Conservation (phyloP, 2,329 filamentous ascomycete genomes). For the Fusarium agapanthi region DNA sequence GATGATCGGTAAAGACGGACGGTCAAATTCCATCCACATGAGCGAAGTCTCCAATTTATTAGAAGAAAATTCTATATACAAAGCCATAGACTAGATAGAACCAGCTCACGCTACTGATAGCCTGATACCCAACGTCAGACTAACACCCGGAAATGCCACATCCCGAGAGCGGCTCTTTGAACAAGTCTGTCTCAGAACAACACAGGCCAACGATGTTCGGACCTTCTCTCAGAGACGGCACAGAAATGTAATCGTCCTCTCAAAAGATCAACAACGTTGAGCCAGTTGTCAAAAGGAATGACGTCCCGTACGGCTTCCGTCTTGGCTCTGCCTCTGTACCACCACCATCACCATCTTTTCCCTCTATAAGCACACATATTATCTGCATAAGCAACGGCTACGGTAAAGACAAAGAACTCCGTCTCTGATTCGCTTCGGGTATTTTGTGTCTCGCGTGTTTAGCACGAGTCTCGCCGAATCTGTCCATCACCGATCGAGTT, state of each 20-base stretch:
- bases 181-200: constrained; percentile 43
- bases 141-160: constrained; percentile 45
- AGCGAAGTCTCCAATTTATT: not conserved
- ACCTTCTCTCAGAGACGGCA: constrained; percentile 2
- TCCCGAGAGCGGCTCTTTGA: constrained; percentile 42
- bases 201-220: constrained; percentile 20
- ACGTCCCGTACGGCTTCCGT: constrained; percentile 11
- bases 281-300: constrained; percentile 20
- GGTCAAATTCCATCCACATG: not conserved
- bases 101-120: constrained; percentile 25
- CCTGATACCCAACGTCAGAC: constrained; percentile 13
- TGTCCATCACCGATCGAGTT: constrained; percentile 15
- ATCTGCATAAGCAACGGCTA: not conserved
- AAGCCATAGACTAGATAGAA: not conserved
- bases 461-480: constrained; percentile 19
- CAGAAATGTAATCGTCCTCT: constrained; percentile 1
- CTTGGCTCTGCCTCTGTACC: not conserved
- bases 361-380: not conserved
- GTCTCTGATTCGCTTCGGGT: constrained; percentile 12
- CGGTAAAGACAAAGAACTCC: not conserved
- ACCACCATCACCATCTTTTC: not conserved
- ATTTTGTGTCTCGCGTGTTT: constrained; percentile 10
- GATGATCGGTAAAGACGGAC: constrained; percentile 4
- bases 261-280: not conserved
- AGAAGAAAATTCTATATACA: not conserved